Evolutionary conservation across 1,139 yeast species (phyloP).

Genomic region (Suhomyces atakaporum): DNA sequence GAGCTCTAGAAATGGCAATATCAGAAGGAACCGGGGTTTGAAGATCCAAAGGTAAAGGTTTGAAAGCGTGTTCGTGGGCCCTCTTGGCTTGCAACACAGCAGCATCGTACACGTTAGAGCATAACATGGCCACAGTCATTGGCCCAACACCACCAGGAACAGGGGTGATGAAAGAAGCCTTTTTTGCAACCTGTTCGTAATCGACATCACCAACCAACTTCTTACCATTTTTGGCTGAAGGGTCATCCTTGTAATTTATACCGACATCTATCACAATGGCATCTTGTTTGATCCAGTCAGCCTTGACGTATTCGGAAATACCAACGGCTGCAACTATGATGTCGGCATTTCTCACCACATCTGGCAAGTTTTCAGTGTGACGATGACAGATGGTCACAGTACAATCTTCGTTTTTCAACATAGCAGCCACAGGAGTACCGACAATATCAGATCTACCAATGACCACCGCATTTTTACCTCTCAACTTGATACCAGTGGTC

Average conservation of each 20-base stretch:
- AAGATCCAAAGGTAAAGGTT: slow-evolving; percentile 66
- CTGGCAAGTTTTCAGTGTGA: slow-evolving; percentile 53
- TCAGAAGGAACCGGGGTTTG: slow-evolving; percentile 90
- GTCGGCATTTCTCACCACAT: slow-evolving; percentile 69
- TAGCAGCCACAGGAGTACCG: slow-evolving; percentile 87
- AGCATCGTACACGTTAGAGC: slow-evolving; percentile 65
- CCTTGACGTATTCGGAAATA: slow-evolving; percentile 75
- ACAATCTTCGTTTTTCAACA: slow-evolving; percentile 77
- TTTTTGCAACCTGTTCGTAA: slow-evolving; percentile 61
- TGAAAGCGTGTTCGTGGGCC: slow-evolving; percentile 47
- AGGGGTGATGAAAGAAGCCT: slow-evolving; percentile 83
- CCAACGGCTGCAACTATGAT: slow-evolving; percentile 94
- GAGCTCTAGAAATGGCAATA: slow-evolving; percentile 88
- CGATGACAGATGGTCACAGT: slow-evolving; percentile 81
- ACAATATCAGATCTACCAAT: slow-evolving; percentile 96
- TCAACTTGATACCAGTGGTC: slow-evolving; percentile 57
- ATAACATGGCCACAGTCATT: slow-evolving; percentile 95
- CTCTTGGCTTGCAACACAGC: slow-evolving; percentile 57
- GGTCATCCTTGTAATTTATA: slow-evolving; percentile 78
- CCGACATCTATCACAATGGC: slow-evolving; percentile 96
- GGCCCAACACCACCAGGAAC: slow-evolving; percentile 99
- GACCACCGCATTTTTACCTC: slow-evolving; percentile 86
- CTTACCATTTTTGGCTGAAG: slow-evolving; percentile 65
- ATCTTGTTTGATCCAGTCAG: slow-evolving; percentile 84
- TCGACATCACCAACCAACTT: slow-evolving; percentile 96